These are phyloP conservation scores for Nicotiana knightiana DNA, from an alignment of 257 asterid genomes.

Conservation along the genomic window DNA sequence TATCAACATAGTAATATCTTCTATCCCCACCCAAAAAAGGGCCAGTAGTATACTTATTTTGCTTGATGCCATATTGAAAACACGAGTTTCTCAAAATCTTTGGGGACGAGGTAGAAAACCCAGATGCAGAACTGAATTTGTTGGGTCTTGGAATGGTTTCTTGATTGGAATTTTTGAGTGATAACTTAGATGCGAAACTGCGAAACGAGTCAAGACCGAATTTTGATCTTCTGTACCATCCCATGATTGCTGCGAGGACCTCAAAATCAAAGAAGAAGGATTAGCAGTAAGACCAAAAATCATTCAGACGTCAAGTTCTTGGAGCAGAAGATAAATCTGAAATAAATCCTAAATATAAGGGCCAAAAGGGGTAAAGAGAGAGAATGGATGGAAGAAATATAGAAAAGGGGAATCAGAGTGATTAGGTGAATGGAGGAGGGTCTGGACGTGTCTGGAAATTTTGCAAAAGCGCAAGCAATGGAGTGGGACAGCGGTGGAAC, in stretches of 20 bases:
- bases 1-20: conserved; percentile 70
- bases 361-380: neutral
- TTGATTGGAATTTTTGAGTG: conserved; percentile 25
- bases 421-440: neutral
- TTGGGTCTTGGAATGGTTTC: neutral
- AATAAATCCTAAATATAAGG: neutral
- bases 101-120: conserved; percentile 21
- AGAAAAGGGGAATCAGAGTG: neutral
- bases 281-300: neutral
- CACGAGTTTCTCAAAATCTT: conserved; percentile 35
- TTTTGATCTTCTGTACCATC: conserved; percentile 53
- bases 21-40: conserved; percentile 51
- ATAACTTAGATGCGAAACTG: conserved; percentile 28
- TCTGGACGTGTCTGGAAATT: conserved; percentile 14
- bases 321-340: neutral
- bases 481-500: neutral
- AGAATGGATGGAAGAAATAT: neutral
- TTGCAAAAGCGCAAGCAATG: neutral
- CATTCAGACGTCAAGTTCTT: neutral
- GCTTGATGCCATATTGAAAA: conserved; percentile 25
- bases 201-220: conserved; percentile 33
- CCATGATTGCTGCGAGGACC: conserved; percentile 34
- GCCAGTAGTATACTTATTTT: conserved; percentile 13
- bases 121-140: neutral
- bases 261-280: neutral